Evolutionary conservation across 768 basidiomycete species (phyloP).

Genomic region (Suillus hirtellus): DNA sequence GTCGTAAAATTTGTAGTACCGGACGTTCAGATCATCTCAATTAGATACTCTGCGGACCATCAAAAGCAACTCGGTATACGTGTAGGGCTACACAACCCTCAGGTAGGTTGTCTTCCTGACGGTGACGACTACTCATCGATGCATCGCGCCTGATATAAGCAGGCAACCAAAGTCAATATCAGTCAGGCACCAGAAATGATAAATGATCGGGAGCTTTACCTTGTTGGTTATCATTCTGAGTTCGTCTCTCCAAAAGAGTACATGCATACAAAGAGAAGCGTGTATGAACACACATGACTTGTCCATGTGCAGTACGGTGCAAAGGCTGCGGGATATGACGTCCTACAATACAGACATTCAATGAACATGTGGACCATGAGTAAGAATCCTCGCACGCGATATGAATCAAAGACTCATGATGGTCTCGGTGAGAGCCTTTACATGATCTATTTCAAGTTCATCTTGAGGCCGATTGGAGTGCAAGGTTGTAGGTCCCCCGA

Average conservation of each 20-base stretch:
- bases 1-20: background rate
- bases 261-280: background rate
- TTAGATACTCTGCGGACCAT: background rate
- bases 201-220: background rate
- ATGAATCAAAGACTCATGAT: background rate
- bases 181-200: background rate
- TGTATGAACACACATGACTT: background rate
- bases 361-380: background rate
- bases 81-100: background rate
- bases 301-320: background rate
- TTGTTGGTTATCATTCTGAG: background rate
- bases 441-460: constrained; percentile 3
- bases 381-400: background rate
- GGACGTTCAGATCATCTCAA: background rate
- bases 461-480: background rate
- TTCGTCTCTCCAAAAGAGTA: background rate
- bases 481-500: background rate
- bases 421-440: constrained; percentile 5
- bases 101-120: background rate
- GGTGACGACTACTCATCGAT: background rate
- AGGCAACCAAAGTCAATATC: background rate
- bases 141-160: background rate
- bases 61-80: background rate
- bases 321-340: background rate
- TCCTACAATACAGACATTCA: constrained; percentile 1